Percentiles rank a stretch among this genome's conserved stretches.
Conservation (phyloP, 2,329 filamentous ascomycete species). For the Verticillium albo-atrum region DNA sequence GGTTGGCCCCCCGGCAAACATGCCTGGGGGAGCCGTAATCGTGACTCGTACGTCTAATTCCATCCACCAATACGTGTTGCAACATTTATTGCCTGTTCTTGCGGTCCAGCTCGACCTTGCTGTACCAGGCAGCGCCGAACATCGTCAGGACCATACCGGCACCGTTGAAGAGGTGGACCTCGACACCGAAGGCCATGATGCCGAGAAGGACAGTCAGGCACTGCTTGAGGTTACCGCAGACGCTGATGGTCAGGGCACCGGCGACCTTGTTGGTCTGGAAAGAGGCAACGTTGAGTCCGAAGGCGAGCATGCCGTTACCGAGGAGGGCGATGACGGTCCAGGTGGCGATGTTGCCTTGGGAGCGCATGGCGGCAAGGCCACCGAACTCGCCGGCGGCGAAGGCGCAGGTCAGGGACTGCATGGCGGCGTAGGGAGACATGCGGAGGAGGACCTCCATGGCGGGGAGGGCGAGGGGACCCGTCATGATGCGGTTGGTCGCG, state of each 20-base stretch:
- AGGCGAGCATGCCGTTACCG: conserved; percentile 50
- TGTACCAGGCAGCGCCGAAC: conserved; percentile 52
- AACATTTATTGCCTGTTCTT: conserved; percentile 23
- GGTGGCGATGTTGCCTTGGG: conserved; percentile 28
- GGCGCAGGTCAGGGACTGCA: conserved; percentile 50
- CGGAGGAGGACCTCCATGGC: conserved; percentile 58
- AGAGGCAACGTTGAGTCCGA: conserved; percentile 51
- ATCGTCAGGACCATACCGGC: conserved; percentile 51
- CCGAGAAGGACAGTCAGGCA: conserved; percentile 51
- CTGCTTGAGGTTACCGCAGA: conserved; percentile 56
- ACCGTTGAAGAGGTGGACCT: conserved; percentile 48
- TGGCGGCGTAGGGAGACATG: conserved; percentile 56
- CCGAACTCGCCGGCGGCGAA: conserved; percentile 47
- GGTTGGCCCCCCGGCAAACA: not conserved
- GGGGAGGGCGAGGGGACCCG: conserved; percentile 51
- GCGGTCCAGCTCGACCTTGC: conserved; percentile 50
- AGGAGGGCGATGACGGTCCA: conserved; percentile 34
- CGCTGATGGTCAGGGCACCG: conserved; percentile 55
- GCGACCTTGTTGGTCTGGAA: conserved; percentile 55
- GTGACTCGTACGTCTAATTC: not conserved
- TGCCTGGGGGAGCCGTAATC: not conserved
- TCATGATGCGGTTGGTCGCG: conserved; percentile 61
- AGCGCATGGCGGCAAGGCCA: conserved; percentile 31
- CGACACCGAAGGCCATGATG: conserved; percentile 47
- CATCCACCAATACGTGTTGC: not conserved